These are phyloP conservation scores for Gentiana macrophylla DNA, from an alignment of 257 asterid genomes.

Conservation along the genomic window DNA sequence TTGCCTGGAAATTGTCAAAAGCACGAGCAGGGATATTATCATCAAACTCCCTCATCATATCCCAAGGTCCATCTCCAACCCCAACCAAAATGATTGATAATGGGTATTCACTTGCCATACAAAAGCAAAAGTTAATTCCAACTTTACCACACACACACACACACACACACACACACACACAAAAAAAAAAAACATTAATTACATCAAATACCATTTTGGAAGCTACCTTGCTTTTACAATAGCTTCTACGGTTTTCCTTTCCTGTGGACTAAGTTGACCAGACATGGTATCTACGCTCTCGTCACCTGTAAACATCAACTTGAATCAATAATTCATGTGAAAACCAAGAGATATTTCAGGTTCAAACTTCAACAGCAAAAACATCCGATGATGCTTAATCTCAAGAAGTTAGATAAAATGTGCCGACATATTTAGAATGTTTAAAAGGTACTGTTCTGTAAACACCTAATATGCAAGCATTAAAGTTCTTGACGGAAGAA, in stretches of 20 bases:
- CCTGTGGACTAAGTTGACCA: constrained; percentile 85
- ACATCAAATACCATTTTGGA: neutral
- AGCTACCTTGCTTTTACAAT: constrained; percentile 90
- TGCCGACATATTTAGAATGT: no score
- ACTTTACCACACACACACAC: no score
- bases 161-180: no score
- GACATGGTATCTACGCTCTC: constrained; percentile 72
- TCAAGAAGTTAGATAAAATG: no score
- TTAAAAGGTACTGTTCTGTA: no score
- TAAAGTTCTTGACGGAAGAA: neutral
- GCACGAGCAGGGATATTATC: constrained; percentile 83
- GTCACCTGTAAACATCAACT: constrained; percentile 46
- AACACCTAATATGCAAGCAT: no score
- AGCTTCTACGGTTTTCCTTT: constrained; percentile 86
- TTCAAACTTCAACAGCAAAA: neutral
- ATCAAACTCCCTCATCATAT: constrained; percentile 89
- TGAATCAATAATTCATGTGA: no score
- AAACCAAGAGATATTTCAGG: neutral
- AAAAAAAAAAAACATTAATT: no score
- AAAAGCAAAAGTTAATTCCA: constrained; percentile 4
- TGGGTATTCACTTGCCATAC: constrained; percentile 57
- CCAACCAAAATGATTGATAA: constrained; percentile 80
- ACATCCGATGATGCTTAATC: no score
- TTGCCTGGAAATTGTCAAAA: constrained; percentile 88
- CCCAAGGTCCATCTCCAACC: constrained; percentile 98